Conservation (phyloP, 2,329 filamentous ascomycete genomes). For the Spiromastix sp. region DNA sequence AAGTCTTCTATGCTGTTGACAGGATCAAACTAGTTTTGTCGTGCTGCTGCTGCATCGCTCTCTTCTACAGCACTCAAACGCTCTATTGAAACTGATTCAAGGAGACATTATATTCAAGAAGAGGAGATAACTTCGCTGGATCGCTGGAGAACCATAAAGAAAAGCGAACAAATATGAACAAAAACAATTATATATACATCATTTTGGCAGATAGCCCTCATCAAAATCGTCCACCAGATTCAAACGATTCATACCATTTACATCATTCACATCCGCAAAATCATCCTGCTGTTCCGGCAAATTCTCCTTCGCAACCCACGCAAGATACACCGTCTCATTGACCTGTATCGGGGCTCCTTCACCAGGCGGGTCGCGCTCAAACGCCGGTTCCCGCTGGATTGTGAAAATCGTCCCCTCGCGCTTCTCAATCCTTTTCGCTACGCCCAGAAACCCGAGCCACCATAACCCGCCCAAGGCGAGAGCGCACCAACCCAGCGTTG, state of each 20-base stretch:
- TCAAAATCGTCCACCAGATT: too few relatives aligned
- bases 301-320: conserved; percentile 3
- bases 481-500: conserved; percentile 2
- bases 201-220: too few relatives aligned
- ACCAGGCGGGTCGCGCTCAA: conserved; percentile 2
- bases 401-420: conserved; percentile 3
- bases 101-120: too few relatives aligned
- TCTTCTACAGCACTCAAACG: too few relatives aligned
- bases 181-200: too few relatives aligned
- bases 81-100: too few relatives aligned
- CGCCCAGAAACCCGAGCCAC: conserved; percentile 3
- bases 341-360: conserved; percentile 2
- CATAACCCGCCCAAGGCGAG: conserved; percentile 3
- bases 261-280: neutral
- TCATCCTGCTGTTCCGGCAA: neutral
- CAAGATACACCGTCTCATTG: conserved; percentile 4
- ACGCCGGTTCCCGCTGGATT: neutral
- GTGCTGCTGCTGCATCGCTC: too few relatives aligned
- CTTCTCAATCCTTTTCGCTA: conserved; percentile 2
- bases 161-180: too few relatives aligned
- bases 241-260: conserved; percentile 1
- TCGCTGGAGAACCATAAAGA: too few relatives aligned
- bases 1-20: too few relatives aligned
- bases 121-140: too few relatives aligned
- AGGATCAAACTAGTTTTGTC: too few relatives aligned